Conservation (phyloP, 805 yeast species). For the Danielia reshetovae region DNA sequence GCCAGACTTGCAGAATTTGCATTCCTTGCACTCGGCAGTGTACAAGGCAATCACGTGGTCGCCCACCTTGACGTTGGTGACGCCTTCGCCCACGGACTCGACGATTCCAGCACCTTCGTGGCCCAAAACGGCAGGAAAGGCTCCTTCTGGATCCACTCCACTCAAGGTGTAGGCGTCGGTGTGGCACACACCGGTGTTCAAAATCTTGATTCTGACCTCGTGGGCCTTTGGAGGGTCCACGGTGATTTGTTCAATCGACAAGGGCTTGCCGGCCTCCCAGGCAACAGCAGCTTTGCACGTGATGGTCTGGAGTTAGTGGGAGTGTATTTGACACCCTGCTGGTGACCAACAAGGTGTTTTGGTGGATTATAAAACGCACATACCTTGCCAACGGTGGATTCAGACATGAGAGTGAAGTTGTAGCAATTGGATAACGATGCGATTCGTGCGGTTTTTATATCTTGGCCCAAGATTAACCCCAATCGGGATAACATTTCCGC, state of each 20-base stretch:
- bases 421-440: too few relatives aligned
- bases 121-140: conserved; percentile 88
- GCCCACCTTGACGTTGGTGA: conserved; percentile 83
- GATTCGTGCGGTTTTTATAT: too few relatives aligned
- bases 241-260: conserved; percentile 79
- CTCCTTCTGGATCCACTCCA: conserved; percentile 95
- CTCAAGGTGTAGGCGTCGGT: conserved; percentile 96
- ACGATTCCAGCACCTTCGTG: conserved; percentile 99
- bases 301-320: conserved; percentile 44
- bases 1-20: conserved; percentile 92
- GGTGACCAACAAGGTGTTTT: not conserved
- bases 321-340: not conserved
- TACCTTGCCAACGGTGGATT: conserved; percentile 27
- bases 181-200: conserved; percentile 94
- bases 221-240: conserved; percentile 95
- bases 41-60: conserved; percentile 91
- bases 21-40: conserved; percentile 94
- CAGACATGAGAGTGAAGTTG: too few relatives aligned
- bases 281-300: conserved; percentile 96
- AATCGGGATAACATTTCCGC: too few relatives aligned
- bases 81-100: conserved; percentile 93
- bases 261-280: conserved; percentile 88
- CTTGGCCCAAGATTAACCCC: too few relatives aligned
- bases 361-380: conserved; percentile 7
- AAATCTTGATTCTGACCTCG: conserved; percentile 89